Percentiles rank a stretch among this genome's conserved stretches.
Evolutionary conservation across 805 yeast species (phyloP).

Genomic region (Groenewaldozyma salmanticensis): DNA sequence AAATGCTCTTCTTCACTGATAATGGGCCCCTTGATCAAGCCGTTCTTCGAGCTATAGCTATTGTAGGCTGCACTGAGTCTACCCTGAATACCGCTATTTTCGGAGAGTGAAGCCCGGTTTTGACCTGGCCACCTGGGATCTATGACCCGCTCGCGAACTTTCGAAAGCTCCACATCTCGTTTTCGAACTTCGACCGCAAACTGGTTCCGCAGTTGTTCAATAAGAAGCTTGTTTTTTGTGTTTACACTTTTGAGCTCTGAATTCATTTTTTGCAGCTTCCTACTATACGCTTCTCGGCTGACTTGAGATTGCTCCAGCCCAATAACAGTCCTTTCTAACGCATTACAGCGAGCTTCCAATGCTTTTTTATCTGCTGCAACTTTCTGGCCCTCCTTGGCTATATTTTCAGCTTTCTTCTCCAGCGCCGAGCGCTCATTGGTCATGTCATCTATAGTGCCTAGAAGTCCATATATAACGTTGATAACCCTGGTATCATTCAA

Average conservation of each 20-base stretch:
- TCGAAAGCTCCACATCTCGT: constrained; percentile 17
- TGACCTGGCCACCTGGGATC: constrained; percentile 12
- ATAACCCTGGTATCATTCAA: constrained; percentile 16
- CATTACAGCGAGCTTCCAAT: constrained; percentile 5
- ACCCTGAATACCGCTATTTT: constrained; percentile 9
- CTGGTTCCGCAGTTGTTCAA: constrained; percentile 12
- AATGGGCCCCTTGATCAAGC: not conserved
- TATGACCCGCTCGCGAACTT: constrained; percentile 15
- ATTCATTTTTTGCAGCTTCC: constrained; percentile 1
- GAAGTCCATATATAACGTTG: constrained; percentile 18
- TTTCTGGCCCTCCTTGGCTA: constrained; percentile 8
- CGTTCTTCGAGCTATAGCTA: constrained; percentile 4
- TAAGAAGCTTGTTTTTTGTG: constrained; percentile 4
- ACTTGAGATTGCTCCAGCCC: constrained; percentile 2
- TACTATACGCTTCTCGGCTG: constrained; percentile 5
- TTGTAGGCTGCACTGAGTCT: constrained; percentile 10
- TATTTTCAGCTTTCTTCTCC: constrained; percentile 7
- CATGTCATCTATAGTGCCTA: constrained; percentile 15
- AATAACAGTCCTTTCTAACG: constrained; percentile 8
- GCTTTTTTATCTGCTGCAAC: constrained; percentile 1
- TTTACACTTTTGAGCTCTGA: constrained; percentile 6
- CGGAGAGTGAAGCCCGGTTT: too few relatives aligned
- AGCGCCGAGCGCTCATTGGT: constrained; percentile 8
- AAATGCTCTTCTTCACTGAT: not conserved
- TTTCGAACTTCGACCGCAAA: constrained; percentile 18